Percentiles rank a stretch among this genome's conserved stretches.
Evolutionary conservation across 1,284 basidiomycete genomes (phyloP).

Genomic region (Blastosporella zonata): DNA sequence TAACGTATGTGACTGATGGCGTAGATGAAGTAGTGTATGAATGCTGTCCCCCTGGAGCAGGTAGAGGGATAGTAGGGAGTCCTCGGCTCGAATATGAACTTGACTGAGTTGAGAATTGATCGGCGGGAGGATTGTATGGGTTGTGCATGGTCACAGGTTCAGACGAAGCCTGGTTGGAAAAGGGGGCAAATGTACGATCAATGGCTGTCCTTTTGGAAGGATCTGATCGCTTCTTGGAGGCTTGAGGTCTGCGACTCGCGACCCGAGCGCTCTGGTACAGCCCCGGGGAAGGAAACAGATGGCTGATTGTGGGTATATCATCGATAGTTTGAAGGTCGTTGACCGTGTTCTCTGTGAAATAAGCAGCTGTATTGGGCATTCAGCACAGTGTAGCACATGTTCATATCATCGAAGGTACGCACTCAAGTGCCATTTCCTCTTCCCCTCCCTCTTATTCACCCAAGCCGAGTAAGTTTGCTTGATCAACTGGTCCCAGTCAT

Average conservation of each 20-base stretch:
- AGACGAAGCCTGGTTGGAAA: constrained; percentile 14
- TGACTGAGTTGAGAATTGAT: constrained; percentile 9
- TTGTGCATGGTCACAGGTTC: constrained; percentile 38
- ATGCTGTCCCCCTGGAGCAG: not conserved
- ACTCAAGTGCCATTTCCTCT: constrained; percentile 80
- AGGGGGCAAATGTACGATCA: constrained; percentile 9
- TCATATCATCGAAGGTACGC: constrained; percentile 16
- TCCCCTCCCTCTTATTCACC: constrained; percentile 59
- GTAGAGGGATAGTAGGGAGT: not conserved
- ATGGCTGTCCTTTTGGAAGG: constrained; percentile 18
- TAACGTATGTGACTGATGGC: not conserved
- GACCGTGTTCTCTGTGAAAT: constrained; percentile 71
- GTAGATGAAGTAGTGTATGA: not conserved
- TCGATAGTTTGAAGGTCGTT: constrained; percentile 65
- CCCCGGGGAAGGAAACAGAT: constrained; percentile 55
- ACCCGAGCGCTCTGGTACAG: constrained; percentile 64
- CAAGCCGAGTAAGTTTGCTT: constrained; percentile 80
- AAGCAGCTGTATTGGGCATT: constrained; percentile 52
- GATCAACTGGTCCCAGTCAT: constrained; percentile 70
- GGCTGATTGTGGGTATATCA: constrained; percentile 50
- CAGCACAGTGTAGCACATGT: constrained; percentile 6
- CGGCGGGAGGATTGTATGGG: constrained; percentile 31
- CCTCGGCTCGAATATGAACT: not conserved
- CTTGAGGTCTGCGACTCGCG: constrained; percentile 44
- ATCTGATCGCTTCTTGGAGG: constrained; percentile 29